A percentile compares a stretch with the other conserved stretches of the same genome.
Conservation (phyloP, 352 stramenopile genomes). For the Thraustochytrium sp. region DNA sequence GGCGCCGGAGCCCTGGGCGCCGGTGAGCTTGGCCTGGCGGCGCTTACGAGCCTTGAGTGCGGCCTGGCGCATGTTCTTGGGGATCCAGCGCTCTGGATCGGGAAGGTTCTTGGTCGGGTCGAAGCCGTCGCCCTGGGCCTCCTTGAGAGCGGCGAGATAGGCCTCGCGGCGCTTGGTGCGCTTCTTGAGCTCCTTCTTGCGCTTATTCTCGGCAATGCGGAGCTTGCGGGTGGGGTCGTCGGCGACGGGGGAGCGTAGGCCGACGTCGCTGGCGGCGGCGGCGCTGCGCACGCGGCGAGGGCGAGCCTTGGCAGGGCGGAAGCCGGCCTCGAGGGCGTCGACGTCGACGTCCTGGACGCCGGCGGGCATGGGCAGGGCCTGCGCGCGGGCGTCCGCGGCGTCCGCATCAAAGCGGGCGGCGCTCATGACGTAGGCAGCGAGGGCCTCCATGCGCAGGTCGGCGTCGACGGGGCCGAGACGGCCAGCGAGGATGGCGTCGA, state of each 20-base stretch:
- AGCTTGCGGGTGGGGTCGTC: neutral
- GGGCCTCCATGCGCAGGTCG: slow-evolving; percentile 16
- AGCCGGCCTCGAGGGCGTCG: neutral
- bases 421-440: neutral
- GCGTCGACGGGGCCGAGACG: neutral
- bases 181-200: slow-evolving; percentile 33
- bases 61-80: slow-evolving; percentile 32
- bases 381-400: neutral
- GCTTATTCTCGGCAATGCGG: slow-evolving; percentile 1
- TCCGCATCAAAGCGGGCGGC: neutral
- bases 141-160: neutral
- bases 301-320: neutral
- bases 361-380: neutral
- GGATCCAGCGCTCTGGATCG: slow-evolving; percentile 25
- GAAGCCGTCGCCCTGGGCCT: neutral
- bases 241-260: neutral
- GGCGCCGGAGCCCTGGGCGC: neutral
- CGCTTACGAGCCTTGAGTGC: slow-evolving; percentile 15
- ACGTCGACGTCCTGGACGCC: neutral
- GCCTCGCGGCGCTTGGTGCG: slow-evolving; percentile 34
- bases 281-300: neutral
- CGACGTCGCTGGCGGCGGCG: neutral
- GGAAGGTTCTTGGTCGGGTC: slow-evolving; percentile 15
- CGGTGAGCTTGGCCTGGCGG: slow-evolving; percentile 1
- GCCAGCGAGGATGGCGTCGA: neutral